A percentile compares a stretch with the other conserved stretches of the same genome.
Conservation (phyloP, 2,329 filamentous ascomycete species). For the Trichophyton benhamiae region DNA sequence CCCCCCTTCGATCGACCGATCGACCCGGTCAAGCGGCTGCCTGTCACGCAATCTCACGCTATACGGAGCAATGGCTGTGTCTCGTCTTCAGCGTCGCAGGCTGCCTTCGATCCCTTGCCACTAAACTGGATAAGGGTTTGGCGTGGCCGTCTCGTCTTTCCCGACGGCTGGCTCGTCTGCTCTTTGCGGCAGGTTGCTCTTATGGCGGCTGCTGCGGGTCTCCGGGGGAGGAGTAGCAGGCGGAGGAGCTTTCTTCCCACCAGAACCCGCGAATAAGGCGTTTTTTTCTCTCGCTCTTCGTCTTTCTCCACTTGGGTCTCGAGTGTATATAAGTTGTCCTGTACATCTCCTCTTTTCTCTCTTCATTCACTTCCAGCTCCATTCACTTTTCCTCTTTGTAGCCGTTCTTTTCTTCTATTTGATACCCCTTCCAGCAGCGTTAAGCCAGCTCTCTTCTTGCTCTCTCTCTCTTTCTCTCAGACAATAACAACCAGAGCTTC, state of each 20-base stretch:
- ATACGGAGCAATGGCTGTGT: background rate
- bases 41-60: conserved; percentile 1
- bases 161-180: background rate
- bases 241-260: background rate
- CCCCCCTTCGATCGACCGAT: background rate
- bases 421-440: background rate
- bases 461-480: background rate
- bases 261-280: background rate
- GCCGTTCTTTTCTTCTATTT: background rate
- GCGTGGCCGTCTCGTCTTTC: background rate
- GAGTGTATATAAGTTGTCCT: background rate
- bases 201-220: background rate
- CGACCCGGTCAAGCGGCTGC: background rate
- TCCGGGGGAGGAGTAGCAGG: background rate
- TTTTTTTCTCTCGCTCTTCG: background rate
- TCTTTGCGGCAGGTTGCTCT: background rate
- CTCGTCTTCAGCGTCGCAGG: background rate
- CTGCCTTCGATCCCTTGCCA: background rate
- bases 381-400: background rate
- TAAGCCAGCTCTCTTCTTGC: background rate
- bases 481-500: too few relatives aligned
- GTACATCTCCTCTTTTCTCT: background rate
- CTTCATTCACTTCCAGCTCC: background rate
- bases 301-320: background rate
- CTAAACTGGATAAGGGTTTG: background rate